Evolutionary conservation across 2,329 filamentous ascomycete species (phyloP), one percentile per base, ranked within the genome.

Genomic region (Penicillium sp.): DNA sequence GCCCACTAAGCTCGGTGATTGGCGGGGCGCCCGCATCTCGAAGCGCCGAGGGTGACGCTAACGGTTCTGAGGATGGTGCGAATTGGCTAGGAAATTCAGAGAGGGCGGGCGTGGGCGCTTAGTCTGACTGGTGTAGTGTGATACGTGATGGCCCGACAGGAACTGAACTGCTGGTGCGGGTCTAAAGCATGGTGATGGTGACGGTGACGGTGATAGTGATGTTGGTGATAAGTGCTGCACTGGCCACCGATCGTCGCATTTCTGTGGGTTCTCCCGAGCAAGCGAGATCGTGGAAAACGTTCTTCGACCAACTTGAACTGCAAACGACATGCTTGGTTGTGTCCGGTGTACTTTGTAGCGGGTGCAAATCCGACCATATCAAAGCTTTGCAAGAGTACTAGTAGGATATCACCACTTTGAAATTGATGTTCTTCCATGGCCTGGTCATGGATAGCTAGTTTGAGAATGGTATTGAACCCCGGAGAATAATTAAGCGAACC

Each of bases 41-140:
- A 69, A 66, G 68, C 68, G 67, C 68, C 63, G 63, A 59, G 59
- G 59, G 49, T 44, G 30, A 65, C 61, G 58, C 63, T 65, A 67
- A 56, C 34, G 30, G 12, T 46, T 47, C 47, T 49, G 57, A 59
- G 56, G 59, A 42, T 42, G n/a, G 26, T 20, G 39, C n/a, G 20
- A 27, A 56, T 52, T 34, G 43, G 43, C 41, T 23, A 39, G 27
- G 44, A 26, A 27, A 23, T 24, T 34, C 23, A 30, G 23, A n/a
- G 37, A 26, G 23, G n/a, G 23, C n/a, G n/a, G n/a, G 37, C 9
- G 37, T 54, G 48, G 55, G 67, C 67, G 66, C 65, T 68, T 68
- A 63, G 48, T 42, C 30, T 30, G 33, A 49, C 51, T 49, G 49
- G 42, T 50, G 39, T 24, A 20, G 24, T 42, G 49, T 58, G 54